Evolutionary conservation across 2,329 filamentous ascomycete species (phyloP).

Genomic region (Trichoderma simmonsii): DNA sequence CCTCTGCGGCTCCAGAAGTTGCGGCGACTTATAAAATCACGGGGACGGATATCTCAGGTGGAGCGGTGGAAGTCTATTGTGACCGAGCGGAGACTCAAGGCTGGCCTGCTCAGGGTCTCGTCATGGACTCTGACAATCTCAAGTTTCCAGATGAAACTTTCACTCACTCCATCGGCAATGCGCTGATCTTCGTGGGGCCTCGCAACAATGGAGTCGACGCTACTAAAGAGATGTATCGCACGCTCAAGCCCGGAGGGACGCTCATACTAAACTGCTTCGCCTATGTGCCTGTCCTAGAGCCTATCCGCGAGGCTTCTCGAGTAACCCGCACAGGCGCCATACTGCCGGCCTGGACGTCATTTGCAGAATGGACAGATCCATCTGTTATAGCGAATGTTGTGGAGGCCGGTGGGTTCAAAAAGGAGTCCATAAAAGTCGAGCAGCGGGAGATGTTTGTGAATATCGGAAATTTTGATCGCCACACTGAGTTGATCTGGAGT

Average conservation of each 20-base stretch:
- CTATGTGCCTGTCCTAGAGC: neutral
- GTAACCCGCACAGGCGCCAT: neutral
- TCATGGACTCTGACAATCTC: constrained; percentile 12
- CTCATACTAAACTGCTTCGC: constrained; percentile 11
- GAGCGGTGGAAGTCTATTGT: constrained; percentile 4
- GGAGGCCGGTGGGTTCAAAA: constrained; percentile 9
- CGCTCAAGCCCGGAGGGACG: constrained; percentile 8
- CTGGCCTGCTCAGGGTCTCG: neutral
- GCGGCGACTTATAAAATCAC: constrained; percentile 3
- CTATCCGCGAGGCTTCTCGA: constrained; percentile 9
- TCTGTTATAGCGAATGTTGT: neutral
- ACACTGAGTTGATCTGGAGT: neutral
- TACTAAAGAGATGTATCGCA: constrained; percentile 8
- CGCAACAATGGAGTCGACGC: constrained; percentile 9
- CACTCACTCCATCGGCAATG: constrained; percentile 7
- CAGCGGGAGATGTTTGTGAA: constrained; percentile 11
- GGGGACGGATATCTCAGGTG: neutral
- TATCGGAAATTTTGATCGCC: neutral
- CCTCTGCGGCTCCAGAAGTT: neutral
- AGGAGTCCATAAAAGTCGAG: neutral
- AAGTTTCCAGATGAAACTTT: constrained; percentile 6
- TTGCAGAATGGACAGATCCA: constrained; percentile 2
- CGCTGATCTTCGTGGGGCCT: constrained; percentile 8
- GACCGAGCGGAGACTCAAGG: neutral
- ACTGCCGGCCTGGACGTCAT: constrained; percentile 6